Conservation (phyloP, 2,329 filamentous ascomycete genomes). For the Sordariomycetes sp. region DNA sequence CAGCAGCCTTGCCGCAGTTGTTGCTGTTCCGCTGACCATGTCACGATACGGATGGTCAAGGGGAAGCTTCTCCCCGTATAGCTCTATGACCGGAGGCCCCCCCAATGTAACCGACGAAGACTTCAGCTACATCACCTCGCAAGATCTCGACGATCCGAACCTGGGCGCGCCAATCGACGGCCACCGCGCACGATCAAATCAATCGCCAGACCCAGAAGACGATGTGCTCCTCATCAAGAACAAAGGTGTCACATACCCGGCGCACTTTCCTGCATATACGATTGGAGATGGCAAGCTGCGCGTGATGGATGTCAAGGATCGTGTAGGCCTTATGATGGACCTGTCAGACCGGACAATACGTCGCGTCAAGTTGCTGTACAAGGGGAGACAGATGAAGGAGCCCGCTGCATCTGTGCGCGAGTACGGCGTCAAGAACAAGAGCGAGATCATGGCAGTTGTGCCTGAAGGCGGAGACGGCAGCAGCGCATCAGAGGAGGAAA, state of each 20-base stretch:
- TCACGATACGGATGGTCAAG: constrained; percentile 44
- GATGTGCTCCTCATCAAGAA: constrained; percentile 65
- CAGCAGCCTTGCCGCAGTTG: constrained; percentile 37
- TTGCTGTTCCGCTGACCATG: constrained; percentile 44
- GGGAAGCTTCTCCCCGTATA: constrained; percentile 42
- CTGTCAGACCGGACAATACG: constrained; percentile 41
- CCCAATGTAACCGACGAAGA: constrained; percentile 66
- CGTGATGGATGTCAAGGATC: constrained; percentile 56
- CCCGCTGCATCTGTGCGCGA: constrained; percentile 46
- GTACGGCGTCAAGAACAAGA: constrained; percentile 52
- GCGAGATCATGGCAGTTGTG: constrained; percentile 45
- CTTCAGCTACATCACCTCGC: constrained; percentile 75
- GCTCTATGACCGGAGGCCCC: constrained; percentile 34
- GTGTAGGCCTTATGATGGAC: constrained; percentile 58
- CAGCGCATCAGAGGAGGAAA: constrained; percentile 31
- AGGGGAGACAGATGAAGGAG: constrained; percentile 62
- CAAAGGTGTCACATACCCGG: constrained; percentile 55
- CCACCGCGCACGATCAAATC: constrained; percentile 30
- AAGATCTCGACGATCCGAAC: constrained; percentile 49
- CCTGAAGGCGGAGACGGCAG: constrained; percentile 25
- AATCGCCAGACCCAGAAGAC: constrained; percentile 41
- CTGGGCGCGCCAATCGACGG: constrained; percentile 20
- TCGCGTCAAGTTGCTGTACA: constrained; percentile 62
- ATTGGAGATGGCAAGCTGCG: constrained; percentile 66
- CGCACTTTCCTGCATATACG: constrained; percentile 66